Percentiles rank a stretch among this genome's conserved stretches.
phyloP scores from a whole-genome alignment of 345 rosid genomes.

The Arabidopsis thaliana region DNA sequence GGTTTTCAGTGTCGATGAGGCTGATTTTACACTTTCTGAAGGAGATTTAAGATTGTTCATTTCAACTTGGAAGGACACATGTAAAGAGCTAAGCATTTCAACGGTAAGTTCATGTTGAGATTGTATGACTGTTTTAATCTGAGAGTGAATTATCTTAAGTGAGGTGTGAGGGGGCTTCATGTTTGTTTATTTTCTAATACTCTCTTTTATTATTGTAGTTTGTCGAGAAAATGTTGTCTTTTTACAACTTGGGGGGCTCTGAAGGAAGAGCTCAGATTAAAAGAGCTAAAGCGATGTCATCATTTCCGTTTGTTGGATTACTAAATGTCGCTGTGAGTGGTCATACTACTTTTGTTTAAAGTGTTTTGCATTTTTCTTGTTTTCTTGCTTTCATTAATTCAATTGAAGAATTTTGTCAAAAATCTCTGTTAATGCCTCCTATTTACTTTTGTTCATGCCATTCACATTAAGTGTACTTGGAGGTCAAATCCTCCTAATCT shows the following conservation, averaged over 20 bases:
- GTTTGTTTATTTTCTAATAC: slow-evolving; percentile 31
- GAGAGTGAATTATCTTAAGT: slow-evolving; percentile 2
- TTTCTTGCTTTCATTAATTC: slow-evolving; percentile 7
- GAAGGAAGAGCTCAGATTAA: slow-evolving; percentile 33
- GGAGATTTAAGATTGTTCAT: slow-evolving; percentile 60
- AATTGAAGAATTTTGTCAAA: not conserved
- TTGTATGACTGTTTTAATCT: slow-evolving; percentile 14
- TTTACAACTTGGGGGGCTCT: slow-evolving; percentile 50
- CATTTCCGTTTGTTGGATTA: slow-evolving; percentile 68
- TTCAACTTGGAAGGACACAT: slow-evolving; percentile 84
- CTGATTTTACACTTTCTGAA: slow-evolving; percentile 56
- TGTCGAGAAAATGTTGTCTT: slow-evolving; percentile 66
- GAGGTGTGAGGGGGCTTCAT: slow-evolving; percentile 15
- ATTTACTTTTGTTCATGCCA: slow-evolving; percentile 1
- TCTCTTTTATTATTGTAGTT: slow-evolving; percentile 54
- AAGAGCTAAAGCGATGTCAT: slow-evolving; percentile 45
- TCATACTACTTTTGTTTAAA: slow-evolving; percentile 16
- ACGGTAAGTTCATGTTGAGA: slow-evolving; percentile 55
- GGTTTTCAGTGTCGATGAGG: slow-evolving; percentile 41
- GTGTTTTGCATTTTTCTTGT: slow-evolving; percentile 22
- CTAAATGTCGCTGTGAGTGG: slow-evolving; percentile 85
- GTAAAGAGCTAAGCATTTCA: slow-evolving; percentile 58
- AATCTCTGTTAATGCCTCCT: slow-evolving; percentile 5
- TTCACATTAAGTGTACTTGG: not conserved
- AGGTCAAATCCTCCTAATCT: not conserved